Evolutionary conservation across 257 asterid genomes (phyloP).

Genomic region (Nicotiana knightiana): DNA sequence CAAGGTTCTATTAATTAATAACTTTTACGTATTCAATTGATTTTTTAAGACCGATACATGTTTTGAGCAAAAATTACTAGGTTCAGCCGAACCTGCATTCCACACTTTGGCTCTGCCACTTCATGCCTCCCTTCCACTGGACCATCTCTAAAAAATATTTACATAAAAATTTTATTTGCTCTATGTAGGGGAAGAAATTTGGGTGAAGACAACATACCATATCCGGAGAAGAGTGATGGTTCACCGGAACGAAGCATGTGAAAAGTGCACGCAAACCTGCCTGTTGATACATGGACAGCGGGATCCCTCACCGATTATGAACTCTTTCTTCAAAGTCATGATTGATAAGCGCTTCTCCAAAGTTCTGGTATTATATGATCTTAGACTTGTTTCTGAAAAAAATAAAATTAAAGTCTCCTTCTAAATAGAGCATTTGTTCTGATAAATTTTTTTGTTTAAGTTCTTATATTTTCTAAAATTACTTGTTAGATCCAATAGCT

Average conservation of each 20-base stretch:
- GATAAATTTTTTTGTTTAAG: not conserved
- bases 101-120: too few species aligned
- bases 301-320: constrained; percentile 1
- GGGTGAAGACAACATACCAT: not conserved
- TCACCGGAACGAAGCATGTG: constrained; percentile 7
- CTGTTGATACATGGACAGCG: constrained; percentile 15
- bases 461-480: not conserved
- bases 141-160: not conserved
- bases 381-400: not conserved
- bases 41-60: too few species aligned
- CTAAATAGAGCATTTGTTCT: not conserved
- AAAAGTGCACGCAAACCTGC: constrained; percentile 14
- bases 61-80: too few species aligned
- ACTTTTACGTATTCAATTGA: too few species aligned
- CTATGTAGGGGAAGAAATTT: not conserved
- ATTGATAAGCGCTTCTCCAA: constrained; percentile 14
- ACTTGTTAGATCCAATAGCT: not conserved
- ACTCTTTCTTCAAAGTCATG: constrained; percentile 31
- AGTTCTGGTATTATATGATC: constrained; percentile 21
- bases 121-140: not conserved
- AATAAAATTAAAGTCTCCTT: not conserved
- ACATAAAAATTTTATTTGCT: not conserved
- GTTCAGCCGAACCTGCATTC: too few species aligned
- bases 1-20: too few species aligned
- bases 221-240: not conserved